Percentiles rank a stretch among this genome's conserved stretches.
These are phyloP conservation scores for Candida sojae DNA, from an alignment of 1,139 yeast species.

Conservation along the genomic window DNA sequence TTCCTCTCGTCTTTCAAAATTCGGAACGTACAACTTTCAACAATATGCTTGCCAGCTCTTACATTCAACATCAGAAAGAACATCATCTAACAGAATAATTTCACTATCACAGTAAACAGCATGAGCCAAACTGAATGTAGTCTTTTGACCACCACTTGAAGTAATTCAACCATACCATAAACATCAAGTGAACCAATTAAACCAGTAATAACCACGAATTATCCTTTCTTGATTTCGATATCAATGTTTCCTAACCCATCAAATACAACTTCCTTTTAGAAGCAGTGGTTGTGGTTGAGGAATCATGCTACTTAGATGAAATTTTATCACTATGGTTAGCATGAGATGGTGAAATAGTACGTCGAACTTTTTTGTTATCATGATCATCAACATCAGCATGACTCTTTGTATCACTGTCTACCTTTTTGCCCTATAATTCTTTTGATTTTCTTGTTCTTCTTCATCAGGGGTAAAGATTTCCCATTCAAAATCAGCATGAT, in stretches of 20 bases:
- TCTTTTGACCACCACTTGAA: slow-evolving; percentile 52
- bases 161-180: slow-evolving; percentile 49
- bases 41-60: slow-evolving; percentile 20
- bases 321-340: slow-evolving; percentile 5
- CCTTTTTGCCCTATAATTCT: slow-evolving; percentile 10
- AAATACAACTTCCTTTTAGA: slow-evolving; percentile 8
- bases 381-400: neutral
- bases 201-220: slow-evolving; percentile 72
- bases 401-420: slow-evolving; percentile 9
- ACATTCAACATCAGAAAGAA: slow-evolving; percentile 45
- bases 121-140: slow-evolving; percentile 47
- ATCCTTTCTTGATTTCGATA: slow-evolving; percentile 40
- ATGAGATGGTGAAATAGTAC: slow-evolving; percentile 3
- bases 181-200: slow-evolving; percentile 57
- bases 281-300: slow-evolving; percentile 6
- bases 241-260: slow-evolving; percentile 20
- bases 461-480: slow-evolving; percentile 41
- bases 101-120: slow-evolving; percentile 44
- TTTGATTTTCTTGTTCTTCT: slow-evolving; percentile 13
- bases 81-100: slow-evolving; percentile 46
- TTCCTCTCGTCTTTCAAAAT: slow-evolving; percentile 38
- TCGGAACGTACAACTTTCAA: slow-evolving; percentile 38
- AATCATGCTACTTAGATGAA: slow-evolving; percentile 8
- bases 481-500: slow-evolving; percentile 69
- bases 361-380: slow-evolving; percentile 3